Conservation (phyloP, 108 stramenopile species). For the Chaetoceros tenuissimus region DNA sequence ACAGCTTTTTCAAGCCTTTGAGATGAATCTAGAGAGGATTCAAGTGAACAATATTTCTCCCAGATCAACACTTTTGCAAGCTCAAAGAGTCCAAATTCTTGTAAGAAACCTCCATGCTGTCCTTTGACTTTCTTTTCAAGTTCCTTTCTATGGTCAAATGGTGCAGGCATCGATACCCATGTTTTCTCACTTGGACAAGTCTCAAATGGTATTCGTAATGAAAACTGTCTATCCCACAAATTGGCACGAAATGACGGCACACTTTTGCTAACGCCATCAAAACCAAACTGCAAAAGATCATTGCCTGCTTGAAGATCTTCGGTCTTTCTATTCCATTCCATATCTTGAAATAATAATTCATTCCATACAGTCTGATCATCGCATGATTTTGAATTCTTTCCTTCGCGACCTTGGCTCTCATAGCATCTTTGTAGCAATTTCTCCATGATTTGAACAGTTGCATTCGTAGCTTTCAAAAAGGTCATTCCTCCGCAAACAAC, state of each 20-base stretch:
- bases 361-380: constrained; percentile 50
- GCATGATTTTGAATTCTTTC: constrained; percentile 15
- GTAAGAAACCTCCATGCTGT: too few species aligned
- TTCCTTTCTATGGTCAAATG: too few species aligned
- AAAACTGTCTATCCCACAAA: constrained; percentile 50
- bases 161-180: constrained; percentile 55
- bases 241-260: constrained; percentile 26
- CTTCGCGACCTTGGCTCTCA: too few species aligned
- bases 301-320: not conserved
- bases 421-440: constrained; percentile 25
- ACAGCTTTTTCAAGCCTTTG: too few species aligned
- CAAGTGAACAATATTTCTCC: too few species aligned
- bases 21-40: too few species aligned
- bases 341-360: constrained; percentile 9
- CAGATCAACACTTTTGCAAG: too few species aligned
- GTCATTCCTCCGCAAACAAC: constrained; percentile 36
- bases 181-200: constrained; percentile 27
- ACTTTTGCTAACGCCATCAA: constrained; percentile 14
- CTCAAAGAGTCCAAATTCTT: too few species aligned
- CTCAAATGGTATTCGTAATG: constrained; percentile 27
- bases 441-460: constrained; percentile 21
- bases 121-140: too few species aligned
- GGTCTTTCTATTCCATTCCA: not conserved
- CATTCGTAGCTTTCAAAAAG: constrained; percentile 27
- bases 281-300: constrained; percentile 18